phyloP scores from a whole-genome alignment of 2,329 filamentous ascomycete species.

The Teratosphaeria pseudoeucalypti region DNA sequence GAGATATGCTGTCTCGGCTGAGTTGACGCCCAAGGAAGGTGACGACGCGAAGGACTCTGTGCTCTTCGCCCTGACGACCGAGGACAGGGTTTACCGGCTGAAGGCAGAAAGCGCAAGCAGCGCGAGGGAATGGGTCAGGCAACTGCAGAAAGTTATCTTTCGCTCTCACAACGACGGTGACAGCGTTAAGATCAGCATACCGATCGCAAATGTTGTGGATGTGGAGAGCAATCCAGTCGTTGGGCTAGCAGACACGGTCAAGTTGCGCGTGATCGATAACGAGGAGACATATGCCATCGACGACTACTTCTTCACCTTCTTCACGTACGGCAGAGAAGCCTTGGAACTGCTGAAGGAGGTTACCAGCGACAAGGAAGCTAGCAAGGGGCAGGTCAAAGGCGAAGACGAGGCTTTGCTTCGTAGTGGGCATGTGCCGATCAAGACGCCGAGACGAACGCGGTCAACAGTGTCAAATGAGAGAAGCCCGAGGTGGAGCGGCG shows the following conservation, averaged over 20 bases:
- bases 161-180: constrained; percentile 92
- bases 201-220: constrained; percentile 80
- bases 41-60: constrained; percentile 54
- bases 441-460: neutral
- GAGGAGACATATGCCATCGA: constrained; percentile 92
- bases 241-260: constrained; percentile 87
- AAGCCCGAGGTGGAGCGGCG: constrained; percentile 33
- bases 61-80: constrained; percentile 71
- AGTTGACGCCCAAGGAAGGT: constrained; percentile 33
- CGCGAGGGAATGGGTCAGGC: constrained; percentile 94
- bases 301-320: constrained; percentile 98
- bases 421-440: neutral
- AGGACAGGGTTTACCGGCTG: constrained; percentile 76
- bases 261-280: constrained; percentile 84
- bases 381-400: constrained; percentile 6
- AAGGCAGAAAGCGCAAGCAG: constrained; percentile 76
- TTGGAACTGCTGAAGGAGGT: constrained; percentile 66
- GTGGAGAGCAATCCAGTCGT: constrained; percentile 86
- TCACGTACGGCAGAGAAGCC: constrained; percentile 73
- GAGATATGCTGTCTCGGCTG: constrained; percentile 82
- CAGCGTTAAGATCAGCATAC: constrained; percentile 89
- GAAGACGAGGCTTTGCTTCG: constrained; percentile 3
- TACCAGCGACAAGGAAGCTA: constrained; percentile 50
- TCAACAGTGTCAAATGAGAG: neutral
- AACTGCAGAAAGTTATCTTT: constrained; percentile 88